Conservation (phyloP, 768 basidiomycete genomes). For the Sutorius australiensis region DNA sequence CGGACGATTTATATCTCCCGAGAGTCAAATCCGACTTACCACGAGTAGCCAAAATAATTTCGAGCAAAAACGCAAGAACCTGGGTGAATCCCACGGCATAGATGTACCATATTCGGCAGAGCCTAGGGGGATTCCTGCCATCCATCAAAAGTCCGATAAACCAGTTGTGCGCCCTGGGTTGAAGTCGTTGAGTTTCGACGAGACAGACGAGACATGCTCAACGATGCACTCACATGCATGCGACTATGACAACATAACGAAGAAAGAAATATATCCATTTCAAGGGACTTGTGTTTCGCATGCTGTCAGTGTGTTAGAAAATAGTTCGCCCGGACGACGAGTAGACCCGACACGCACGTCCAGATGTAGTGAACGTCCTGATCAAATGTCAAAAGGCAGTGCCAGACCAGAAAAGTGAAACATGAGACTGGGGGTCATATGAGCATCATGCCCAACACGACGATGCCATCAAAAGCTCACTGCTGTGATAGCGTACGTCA, state of each 20-base stretch:
- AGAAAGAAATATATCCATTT: conserved; percentile 33
- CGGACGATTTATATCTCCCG: not conserved
- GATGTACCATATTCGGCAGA: conserved; percentile 10
- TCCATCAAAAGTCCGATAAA: conserved; percentile 5
- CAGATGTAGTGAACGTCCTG: conserved; percentile 21
- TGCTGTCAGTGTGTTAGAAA: conserved; percentile 12
- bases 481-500: conserved; percentile 10
- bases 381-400: conserved; percentile 10
- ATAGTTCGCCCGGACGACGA: not conserved
- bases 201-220: not conserved
- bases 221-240: conserved; percentile 17
- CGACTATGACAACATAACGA: conserved; percentile 22
- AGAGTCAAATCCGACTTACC: conserved; percentile 1
- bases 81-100: conserved; percentile 7
- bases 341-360: conserved; percentile 14
- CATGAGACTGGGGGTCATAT: conserved; percentile 9
- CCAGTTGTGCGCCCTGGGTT: conserved; percentile 14
- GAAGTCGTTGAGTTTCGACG: not conserved
- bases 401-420: conserved; percentile 14
- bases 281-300: conserved; percentile 16
- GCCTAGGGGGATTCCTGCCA: conserved; percentile 6
- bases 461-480: not conserved
- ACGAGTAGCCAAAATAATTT: conserved; percentile 16
- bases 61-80: conserved; percentile 9
- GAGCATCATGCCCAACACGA: not conserved